Evolutionary conservation across 2,329 filamentous ascomycete species (phyloP).

Genomic region (Fusarium mangiferae): DNA sequence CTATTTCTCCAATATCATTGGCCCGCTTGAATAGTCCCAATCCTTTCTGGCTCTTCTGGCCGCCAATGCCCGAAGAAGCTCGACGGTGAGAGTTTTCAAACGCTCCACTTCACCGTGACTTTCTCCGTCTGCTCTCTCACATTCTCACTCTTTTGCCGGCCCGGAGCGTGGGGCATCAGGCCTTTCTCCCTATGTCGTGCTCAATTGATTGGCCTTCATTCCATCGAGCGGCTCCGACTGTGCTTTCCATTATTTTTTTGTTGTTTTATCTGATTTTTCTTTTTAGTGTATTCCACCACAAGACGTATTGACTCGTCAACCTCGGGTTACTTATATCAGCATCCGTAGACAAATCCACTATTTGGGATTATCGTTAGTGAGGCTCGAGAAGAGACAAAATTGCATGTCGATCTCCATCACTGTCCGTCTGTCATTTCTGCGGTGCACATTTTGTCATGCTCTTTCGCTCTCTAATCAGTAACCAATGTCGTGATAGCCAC

Average conservation of each 20-base stretch:
- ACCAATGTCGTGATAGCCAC: slow-evolving; percentile 24
- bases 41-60: slow-evolving; percentile 23
- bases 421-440: not conserved
- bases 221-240: slow-evolving; percentile 36
- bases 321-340: slow-evolving; percentile 23
- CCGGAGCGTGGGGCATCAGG: slow-evolving; percentile 47
- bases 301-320: slow-evolving; percentile 12
- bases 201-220: slow-evolving; percentile 50
- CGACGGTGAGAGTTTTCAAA: slow-evolving; percentile 42
- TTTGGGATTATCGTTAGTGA: slow-evolving; percentile 13
- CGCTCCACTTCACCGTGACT: slow-evolving; percentile 39
- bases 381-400: slow-evolving; percentile 13
- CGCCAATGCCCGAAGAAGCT: slow-evolving; percentile 38
- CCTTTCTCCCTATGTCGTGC: slow-evolving; percentile 42
- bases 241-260: slow-evolving; percentile 6
- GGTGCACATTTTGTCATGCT: slow-evolving; percentile 24
- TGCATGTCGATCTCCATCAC: slow-evolving; percentile 19
- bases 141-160: slow-evolving; percentile 29
- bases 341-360: slow-evolving; percentile 14
- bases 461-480: slow-evolving; percentile 26
- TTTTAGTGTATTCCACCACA: slow-evolving; percentile 12
- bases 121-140: slow-evolving; percentile 12
- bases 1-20: slow-evolving; percentile 13
- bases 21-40: slow-evolving; percentile 34
- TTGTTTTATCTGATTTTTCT: slow-evolving; percentile 20